phyloP scores from a whole-genome alignment of 2,329 filamentous ascomycete species.

The Ceratocystis diversiconidia region DNA sequence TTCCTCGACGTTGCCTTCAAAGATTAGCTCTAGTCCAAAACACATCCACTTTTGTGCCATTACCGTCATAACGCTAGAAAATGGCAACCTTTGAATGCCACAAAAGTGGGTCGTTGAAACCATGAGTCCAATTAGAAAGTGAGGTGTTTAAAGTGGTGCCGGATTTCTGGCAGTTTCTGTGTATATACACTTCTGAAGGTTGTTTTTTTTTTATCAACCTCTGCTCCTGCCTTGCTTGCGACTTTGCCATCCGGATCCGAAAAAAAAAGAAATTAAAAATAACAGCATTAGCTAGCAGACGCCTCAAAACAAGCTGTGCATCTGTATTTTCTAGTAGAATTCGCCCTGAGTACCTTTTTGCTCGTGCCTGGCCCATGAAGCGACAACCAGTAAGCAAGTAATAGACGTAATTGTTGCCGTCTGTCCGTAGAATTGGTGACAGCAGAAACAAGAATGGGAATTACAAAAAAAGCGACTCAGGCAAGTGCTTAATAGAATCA shows the following conservation, averaged over 20 bases:
- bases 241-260: background rate
- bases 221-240: background rate
- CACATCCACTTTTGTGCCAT: background rate
- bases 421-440: background rate
- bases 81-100: background rate
- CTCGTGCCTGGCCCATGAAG: background rate
- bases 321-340: background rate
- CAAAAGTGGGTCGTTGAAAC: background rate
- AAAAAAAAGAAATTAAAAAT: background rate
- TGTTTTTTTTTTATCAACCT: background rate
- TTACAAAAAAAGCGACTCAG: background rate
- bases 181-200: slow-evolving; percentile 5
- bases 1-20: background rate
- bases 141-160: background rate
- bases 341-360: background rate
- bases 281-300: background rate
- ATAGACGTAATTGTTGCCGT: background rate
- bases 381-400: background rate
- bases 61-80: background rate
- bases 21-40: background rate
- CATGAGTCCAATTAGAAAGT: background rate
- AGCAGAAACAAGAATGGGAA: no score
- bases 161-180: background rate
- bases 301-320: background rate
- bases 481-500: background rate